Conservation (phyloP, 2,329 filamentous ascomycete species). For the Fusarium musae region DNA sequence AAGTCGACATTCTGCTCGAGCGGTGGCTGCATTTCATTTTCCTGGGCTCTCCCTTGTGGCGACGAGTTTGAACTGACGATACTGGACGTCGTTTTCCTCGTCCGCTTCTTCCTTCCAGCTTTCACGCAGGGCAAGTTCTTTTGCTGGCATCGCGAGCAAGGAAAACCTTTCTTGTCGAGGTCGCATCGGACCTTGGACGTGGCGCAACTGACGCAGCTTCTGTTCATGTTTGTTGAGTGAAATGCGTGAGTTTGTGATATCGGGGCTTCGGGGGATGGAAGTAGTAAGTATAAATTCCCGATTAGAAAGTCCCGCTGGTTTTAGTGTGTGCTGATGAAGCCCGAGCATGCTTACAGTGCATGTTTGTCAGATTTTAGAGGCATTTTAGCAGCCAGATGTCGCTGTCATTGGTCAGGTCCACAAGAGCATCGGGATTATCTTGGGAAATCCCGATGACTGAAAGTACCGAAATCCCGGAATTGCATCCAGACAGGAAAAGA, state of each 20-base stretch:
- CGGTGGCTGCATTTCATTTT: background rate
- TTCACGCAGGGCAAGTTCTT: background rate
- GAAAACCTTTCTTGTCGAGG: background rate
- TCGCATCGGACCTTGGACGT: background rate
- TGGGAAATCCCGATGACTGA: background rate
- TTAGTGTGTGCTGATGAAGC: background rate
- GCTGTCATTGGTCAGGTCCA: background rate
- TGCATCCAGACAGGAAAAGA: background rate
- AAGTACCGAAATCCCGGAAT: background rate
- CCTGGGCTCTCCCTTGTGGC: fast-evolving
- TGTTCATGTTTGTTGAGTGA: background rate
- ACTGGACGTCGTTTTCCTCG: background rate
- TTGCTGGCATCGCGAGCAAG: background rate
- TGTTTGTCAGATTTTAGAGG: background rate
- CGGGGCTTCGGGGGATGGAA: background rate
- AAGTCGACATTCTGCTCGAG: background rate
- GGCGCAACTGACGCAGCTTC: background rate
- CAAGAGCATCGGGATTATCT: background rate
- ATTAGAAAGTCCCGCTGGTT: background rate
- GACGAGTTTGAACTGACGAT: background rate
- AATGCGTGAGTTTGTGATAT: background rate
- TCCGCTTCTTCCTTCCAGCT: background rate
- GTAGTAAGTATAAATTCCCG: background rate
- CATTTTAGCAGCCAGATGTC: fast-evolving
- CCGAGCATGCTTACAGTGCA: background rate